These are phyloP conservation scores for Endocarpon pusillum DNA, from an alignment of 495 filamentous ascomycete species.

Conservation along the genomic window DNA sequence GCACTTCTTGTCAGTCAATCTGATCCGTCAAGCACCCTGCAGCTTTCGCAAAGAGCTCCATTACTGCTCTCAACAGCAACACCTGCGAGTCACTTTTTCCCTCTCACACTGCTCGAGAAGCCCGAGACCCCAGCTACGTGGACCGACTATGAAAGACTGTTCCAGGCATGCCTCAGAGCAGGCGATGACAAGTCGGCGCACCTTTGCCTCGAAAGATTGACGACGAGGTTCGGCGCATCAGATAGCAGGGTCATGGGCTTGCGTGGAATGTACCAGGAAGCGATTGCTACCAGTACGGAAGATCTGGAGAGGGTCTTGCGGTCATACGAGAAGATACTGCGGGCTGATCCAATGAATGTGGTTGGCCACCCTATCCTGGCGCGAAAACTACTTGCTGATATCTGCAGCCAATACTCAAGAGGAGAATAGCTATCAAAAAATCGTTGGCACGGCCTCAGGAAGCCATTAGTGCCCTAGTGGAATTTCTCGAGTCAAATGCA, in stretches of 20 bases:
- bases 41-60: slow-evolving; percentile 64
- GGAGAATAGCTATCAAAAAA: slow-evolving; percentile 62
- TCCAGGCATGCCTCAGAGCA: slow-evolving; percentile 70
- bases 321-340: slow-evolving; percentile 59
- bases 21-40: slow-evolving; percentile 36
- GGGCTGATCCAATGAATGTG: slow-evolving; percentile 62
- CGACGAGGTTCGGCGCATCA: slow-evolving; percentile 57
- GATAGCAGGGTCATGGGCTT: slow-evolving; percentile 77
- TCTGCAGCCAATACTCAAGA: slow-evolving; percentile 63
- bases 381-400: background rate
- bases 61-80: slow-evolving; percentile 37
- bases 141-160: slow-evolving; percentile 66
- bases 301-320: slow-evolving; percentile 50
- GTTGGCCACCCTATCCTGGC: slow-evolving; percentile 27
- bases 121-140: slow-evolving; percentile 62
- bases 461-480: slow-evolving; percentile 53
- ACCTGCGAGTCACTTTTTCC: slow-evolving; percentile 28
- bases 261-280: slow-evolving; percentile 70
- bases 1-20: too few species aligned
- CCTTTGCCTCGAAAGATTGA: slow-evolving; percentile 53
- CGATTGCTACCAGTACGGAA: slow-evolving; percentile 44
- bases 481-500: slow-evolving; percentile 64
- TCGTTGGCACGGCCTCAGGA: slow-evolving; percentile 51
- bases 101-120: slow-evolving; percentile 27
- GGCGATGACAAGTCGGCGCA: slow-evolving; percentile 66